phyloP scores from a whole-genome alignment of 1,284 basidiomycete genomes.

The Trichosporon ovoides region DNA sequence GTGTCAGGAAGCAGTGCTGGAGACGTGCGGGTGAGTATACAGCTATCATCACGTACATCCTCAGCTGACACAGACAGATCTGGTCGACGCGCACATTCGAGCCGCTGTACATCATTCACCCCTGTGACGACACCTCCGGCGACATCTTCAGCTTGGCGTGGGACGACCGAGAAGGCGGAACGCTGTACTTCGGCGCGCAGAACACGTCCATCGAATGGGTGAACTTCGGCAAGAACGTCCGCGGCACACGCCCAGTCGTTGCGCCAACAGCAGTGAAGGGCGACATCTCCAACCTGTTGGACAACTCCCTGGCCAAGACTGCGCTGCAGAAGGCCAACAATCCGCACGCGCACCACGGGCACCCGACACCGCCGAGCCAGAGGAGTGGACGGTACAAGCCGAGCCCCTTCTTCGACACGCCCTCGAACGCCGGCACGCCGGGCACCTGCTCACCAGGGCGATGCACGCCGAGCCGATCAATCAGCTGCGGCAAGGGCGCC shows the following conservation, averaged over 20 bases:
- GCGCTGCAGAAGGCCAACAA: not conserved
- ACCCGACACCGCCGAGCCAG: slow-evolving; percentile 18
- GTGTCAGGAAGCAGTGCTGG: slow-evolving; percentile 69
- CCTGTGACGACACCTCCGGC: slow-evolving; percentile 79
- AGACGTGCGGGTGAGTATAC: slow-evolving; percentile 62
- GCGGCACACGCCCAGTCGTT: not conserved
- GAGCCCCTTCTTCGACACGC: slow-evolving; percentile 43
- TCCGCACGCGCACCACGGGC: not conserved
- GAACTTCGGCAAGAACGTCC: slow-evolving; percentile 52
- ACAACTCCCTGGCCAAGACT: too few relatives aligned
- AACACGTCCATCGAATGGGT: slow-evolving; percentile 85
- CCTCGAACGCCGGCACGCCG: slow-evolving; percentile 20
- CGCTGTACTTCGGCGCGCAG: slow-evolving; percentile 78
- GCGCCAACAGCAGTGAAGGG: not conserved
- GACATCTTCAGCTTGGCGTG: slow-evolving; percentile 87
- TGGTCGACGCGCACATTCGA: slow-evolving; percentile 73
- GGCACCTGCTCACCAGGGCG: not conserved
- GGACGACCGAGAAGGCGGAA: slow-evolving; percentile 60
- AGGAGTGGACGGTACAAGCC: slow-evolving; percentile 44
- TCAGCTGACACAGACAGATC: slow-evolving; percentile 54
- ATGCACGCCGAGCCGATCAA: slow-evolving; percentile 10
- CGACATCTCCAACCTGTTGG: slow-evolving; percentile 1
- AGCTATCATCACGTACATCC: slow-evolving; percentile 15
- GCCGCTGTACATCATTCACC: slow-evolving; percentile 71
- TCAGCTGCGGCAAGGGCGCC: not conserved